Evolutionary conservation across 176 grass and related monocot species (phyloP).

Genomic region (Juncus effusus): DNA sequence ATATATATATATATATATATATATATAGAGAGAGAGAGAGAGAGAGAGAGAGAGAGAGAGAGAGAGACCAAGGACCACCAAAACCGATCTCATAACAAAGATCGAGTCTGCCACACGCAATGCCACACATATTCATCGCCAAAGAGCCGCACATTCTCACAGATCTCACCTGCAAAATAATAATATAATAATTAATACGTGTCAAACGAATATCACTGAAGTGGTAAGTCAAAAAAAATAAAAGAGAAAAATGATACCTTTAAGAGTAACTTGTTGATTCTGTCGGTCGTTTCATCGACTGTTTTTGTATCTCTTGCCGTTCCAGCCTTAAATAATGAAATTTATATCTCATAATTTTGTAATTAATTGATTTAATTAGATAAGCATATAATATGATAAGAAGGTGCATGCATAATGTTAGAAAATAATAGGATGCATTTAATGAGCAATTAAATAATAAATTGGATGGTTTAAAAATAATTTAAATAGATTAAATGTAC

Average conservation of each 20-base stretch:
- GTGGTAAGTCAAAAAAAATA: background rate
- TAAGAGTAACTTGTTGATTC: slow-evolving; percentile 81
- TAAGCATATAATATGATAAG: background rate
- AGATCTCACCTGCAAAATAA: slow-evolving; percentile 68
- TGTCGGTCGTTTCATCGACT: slow-evolving; percentile 75
- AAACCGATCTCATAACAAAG: slow-evolving; percentile 95
- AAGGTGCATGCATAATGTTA: too few relatives aligned
- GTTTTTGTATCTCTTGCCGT: slow-evolving; percentile 58
- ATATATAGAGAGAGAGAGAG: background rate
- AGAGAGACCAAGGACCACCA: slow-evolving; percentile 66
- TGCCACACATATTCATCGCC: slow-evolving; percentile 82
- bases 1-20: too few relatives aligned
- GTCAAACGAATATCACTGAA: slow-evolving; percentile 6
- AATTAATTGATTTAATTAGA: background rate
- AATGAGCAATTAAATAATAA: background rate
- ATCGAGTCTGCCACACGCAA: slow-evolving; percentile 95
- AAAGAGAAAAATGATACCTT: slow-evolving; percentile 50
- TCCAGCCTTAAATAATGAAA: slow-evolving; percentile 43
- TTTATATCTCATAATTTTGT: background rate
- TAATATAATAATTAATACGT: slow-evolving; percentile 14
- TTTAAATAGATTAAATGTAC: slow-evolving; percentile 14
- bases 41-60: background rate
- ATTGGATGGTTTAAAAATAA: too few relatives aligned
- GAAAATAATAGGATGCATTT: too few relatives aligned
- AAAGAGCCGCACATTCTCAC: slow-evolving; percentile 92